phyloP scores from a whole-genome alignment of 2,329 filamentous ascomycete species.

The Lasiodiplodia gonubiensis region DNA sequence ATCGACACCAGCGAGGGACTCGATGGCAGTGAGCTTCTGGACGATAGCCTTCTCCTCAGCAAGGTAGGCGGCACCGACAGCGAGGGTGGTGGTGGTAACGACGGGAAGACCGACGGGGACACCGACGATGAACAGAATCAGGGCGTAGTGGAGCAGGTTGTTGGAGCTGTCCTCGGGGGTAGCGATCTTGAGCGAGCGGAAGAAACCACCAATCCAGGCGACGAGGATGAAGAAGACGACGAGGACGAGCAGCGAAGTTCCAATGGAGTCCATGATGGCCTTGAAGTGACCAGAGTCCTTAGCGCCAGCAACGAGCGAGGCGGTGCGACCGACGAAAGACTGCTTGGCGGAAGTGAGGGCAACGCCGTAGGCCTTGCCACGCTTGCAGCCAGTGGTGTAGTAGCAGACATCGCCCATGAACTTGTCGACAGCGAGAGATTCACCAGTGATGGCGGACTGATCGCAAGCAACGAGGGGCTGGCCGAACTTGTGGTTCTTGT shows the following conservation, averaged over 20 bases:
- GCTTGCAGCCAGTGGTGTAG: slow-evolving; percentile 83
- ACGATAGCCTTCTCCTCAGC: slow-evolving; percentile 80
- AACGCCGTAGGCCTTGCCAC: slow-evolving; percentile 75
- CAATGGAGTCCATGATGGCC: slow-evolving; percentile 83
- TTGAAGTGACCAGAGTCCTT: slow-evolving; percentile 81
- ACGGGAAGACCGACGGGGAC: slow-evolving; percentile 81
- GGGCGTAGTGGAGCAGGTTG: slow-evolving; percentile 71
- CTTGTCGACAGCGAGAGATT: slow-evolving; percentile 79
- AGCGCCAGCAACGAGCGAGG: slow-evolving; percentile 74
- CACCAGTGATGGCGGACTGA: slow-evolving; percentile 81
- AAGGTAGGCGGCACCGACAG: slow-evolving; percentile 77
- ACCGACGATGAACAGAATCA: slow-evolving; percentile 77
- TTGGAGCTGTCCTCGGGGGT: slow-evolving; percentile 62
- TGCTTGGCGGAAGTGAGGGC: slow-evolving; percentile 70
- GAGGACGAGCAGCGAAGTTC: slow-evolving; percentile 73
- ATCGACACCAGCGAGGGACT: slow-evolving; percentile 75
- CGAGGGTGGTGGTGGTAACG: slow-evolving; percentile 77
- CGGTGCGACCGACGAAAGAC: slow-evolving; percentile 79
- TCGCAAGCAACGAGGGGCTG: slow-evolving; percentile 73
- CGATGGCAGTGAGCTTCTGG: slow-evolving; percentile 79
- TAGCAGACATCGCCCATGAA: slow-evolving; percentile 78
- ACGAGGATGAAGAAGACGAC: slow-evolving; percentile 79
- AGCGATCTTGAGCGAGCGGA: slow-evolving; percentile 70
- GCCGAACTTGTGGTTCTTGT: slow-evolving; percentile 61
- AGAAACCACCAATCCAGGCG: slow-evolving; percentile 80